Evolutionary conservation across 306 rosid genomes (phyloP).

Genomic region (Begonia peltatifolia): DNA sequence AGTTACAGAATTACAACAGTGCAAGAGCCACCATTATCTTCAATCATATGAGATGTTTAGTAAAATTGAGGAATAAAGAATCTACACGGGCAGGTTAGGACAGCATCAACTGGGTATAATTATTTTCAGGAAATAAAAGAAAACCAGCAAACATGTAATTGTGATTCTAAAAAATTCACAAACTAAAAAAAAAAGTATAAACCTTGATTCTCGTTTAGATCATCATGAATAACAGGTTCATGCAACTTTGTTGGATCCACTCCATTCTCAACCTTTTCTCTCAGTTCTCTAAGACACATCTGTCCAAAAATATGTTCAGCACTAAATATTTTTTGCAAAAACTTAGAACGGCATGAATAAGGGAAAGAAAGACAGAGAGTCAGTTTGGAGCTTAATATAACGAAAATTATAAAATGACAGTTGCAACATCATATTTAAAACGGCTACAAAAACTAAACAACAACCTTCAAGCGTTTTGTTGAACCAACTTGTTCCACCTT

Average conservation of each 20-base stretch:
- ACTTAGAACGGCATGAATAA: too few relatives aligned
- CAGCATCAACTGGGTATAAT: too few relatives aligned
- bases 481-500: conserved; percentile 81
- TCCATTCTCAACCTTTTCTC: conserved; percentile 89
- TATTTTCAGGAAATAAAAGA: background rate
- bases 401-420: too few relatives aligned
- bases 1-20: background rate
- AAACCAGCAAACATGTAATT: background rate
- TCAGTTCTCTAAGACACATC: conserved; percentile 64
- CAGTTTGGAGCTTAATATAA: too few relatives aligned
- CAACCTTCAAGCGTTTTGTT: conserved; percentile 69
- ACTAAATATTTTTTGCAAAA: too few relatives aligned
- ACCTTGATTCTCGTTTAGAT: conserved; percentile 43
- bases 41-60: too few relatives aligned
- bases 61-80: too few relatives aligned
- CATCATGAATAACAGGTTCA: conserved; percentile 30
- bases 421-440: too few relatives aligned
- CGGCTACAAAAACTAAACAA: too few relatives aligned
- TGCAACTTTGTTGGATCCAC: conserved; percentile 82
- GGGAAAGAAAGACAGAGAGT: too few relatives aligned
- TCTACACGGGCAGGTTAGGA: too few relatives aligned
- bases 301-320: conserved; percentile 9
- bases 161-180: background rate
- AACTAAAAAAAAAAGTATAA: background rate
- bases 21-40: background rate